These are phyloP conservation scores for Penicillium sp. DNA, from an alignment of 2,329 filamentous ascomycete genomes.

Conservation along the genomic window DNA sequence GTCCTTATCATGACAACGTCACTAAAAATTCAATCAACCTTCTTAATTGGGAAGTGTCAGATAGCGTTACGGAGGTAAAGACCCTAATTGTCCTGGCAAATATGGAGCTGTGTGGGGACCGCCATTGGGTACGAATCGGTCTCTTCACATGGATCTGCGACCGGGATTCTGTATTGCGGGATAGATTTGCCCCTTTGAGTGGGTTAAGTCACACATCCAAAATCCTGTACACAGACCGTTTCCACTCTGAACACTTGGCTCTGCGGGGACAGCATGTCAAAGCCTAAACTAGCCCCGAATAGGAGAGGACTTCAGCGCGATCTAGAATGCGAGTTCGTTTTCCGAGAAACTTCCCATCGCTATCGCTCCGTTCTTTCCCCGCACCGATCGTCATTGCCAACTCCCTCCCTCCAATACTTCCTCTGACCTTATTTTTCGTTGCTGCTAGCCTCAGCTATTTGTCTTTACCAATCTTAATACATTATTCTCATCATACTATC, in stretches of 20 bases:
- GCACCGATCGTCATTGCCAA: constrained; percentile 3
- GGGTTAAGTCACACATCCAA: not conserved
- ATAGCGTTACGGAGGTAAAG: not conserved
- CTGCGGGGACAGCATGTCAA: not conserved
- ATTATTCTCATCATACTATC: not conserved
- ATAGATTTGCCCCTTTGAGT: constrained; percentile 3
- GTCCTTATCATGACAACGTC: not conserved
- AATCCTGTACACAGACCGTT: not conserved
- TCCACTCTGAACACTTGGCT: not conserved
- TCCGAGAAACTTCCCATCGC: not conserved
- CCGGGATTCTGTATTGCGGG: not conserved
- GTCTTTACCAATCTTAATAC: not conserved
- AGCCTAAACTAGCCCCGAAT: not conserved
- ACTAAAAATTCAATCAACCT: not conserved
- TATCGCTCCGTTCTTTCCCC: constrained; percentile 1
- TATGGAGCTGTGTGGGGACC: not conserved
- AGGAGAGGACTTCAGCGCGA: not conserved
- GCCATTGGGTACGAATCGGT: not conserved
- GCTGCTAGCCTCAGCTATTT: not conserved
- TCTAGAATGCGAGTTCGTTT: not conserved
- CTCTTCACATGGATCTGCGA: not conserved
- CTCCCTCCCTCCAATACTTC: not conserved
- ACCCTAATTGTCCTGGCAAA: not conserved
- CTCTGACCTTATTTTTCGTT: not conserved
- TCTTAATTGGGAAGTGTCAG: not conserved